Conservation (phyloP, 2,329 filamentous ascomycete genomes). For the Cytospora piceicola region DNA sequence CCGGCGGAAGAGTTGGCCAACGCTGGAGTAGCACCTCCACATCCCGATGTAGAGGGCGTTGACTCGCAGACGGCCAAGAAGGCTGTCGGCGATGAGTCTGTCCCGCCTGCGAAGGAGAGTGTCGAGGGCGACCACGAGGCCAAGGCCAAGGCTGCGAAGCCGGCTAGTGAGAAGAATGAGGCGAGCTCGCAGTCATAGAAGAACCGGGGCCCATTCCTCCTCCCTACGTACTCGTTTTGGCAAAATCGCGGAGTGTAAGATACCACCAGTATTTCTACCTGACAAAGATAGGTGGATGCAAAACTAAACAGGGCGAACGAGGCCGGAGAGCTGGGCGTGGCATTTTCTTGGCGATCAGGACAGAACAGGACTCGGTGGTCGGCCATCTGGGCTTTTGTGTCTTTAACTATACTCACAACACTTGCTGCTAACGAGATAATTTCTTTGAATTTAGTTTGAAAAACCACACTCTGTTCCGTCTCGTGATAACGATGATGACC, state of each 20-base stretch:
- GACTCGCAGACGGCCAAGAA: slow-evolving; percentile 61
- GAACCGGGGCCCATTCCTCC: slow-evolving; percentile 32
- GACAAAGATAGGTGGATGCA: not conserved
- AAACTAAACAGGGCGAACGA: not conserved
- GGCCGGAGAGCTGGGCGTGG: not conserved
- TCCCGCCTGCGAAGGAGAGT: slow-evolving; percentile 52
- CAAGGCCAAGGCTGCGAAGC: slow-evolving; percentile 60
- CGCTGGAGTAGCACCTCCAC: slow-evolving; percentile 55
- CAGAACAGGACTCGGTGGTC: not conserved
- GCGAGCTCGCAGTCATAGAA: slow-evolving; percentile 42
- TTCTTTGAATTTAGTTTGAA: not conserved
- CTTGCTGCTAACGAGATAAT: not conserved
- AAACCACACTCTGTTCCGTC: not conserved
- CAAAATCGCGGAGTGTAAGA: not conserved
- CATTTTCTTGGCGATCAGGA: slow-evolving; percentile 1
- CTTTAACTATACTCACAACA: not conserved
- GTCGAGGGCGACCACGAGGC: slow-evolving; percentile 63
- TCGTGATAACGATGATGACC: not conserved
- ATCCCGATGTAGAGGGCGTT: slow-evolving; percentile 64
- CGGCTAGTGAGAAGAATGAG: slow-evolving; percentile 65
- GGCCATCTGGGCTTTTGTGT: not conserved
- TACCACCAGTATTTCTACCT: slow-evolving; percentile 11
- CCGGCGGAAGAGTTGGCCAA: slow-evolving; percentile 6
- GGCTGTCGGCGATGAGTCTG: slow-evolving; percentile 41
- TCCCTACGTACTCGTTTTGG: not conserved